phyloP scores from a whole-genome alignment of 2,329 filamentous ascomycete genomes.

The Bimuria novae-zelandiae region DNA sequence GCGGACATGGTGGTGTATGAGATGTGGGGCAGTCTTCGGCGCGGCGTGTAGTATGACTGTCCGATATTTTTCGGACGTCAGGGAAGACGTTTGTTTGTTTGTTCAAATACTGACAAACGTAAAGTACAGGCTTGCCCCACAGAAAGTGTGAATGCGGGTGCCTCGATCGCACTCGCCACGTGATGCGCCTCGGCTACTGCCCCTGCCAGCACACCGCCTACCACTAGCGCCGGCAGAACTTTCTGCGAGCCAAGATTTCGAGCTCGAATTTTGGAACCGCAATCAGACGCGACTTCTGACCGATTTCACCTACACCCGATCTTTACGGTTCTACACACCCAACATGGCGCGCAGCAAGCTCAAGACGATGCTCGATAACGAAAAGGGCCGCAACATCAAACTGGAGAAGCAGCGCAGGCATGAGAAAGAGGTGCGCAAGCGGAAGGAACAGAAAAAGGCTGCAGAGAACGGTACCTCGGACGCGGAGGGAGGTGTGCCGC shows the following conservation, averaged over 20 bases:
- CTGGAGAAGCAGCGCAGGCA: conserved; percentile 78
- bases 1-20: conserved; percentile 22
- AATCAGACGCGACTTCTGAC: conserved; percentile 16
- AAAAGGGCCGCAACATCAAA: conserved; percentile 69
- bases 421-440: conserved; percentile 59
- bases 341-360: conserved; percentile 58
- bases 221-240: conserved; percentile 29
- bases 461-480: conserved; percentile 20
- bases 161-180: conserved; percentile 18
- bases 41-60: neutral
- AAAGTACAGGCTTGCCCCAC: neutral
- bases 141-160: conserved; percentile 1
- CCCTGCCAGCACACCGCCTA: conserved; percentile 21
- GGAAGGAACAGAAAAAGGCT: conserved; percentile 43
- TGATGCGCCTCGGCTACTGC: conserved; percentile 32
- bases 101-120: too few relatives aligned
- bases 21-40: neutral
- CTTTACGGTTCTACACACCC: conserved; percentile 50
- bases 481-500: conserved; percentile 33
- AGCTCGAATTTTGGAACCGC: conserved; percentile 33
- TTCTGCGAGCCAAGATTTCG: conserved; percentile 44
- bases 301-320: too few relatives aligned
- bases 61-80: neutral
- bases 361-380: conserved; percentile 61
- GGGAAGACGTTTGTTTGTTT: neutral